Conservation (phyloP, 352 stramenopile species). For the Pythium folliculosum region DNA sequence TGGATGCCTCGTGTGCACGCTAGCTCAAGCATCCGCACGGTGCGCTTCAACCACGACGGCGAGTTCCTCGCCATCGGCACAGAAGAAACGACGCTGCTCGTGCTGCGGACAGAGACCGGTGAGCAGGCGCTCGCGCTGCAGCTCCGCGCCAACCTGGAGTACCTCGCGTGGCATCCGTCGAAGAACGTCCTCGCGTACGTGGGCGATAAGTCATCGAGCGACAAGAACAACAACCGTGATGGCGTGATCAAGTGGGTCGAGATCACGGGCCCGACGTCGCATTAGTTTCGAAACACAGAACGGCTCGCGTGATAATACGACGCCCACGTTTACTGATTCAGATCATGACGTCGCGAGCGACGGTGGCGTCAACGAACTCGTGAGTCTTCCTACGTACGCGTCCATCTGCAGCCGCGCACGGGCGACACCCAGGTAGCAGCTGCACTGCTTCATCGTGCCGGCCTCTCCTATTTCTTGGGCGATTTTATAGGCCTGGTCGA, state of each 20-base stretch:
- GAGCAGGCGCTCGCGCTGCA: conserved; percentile 59
- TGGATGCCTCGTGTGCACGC: background rate
- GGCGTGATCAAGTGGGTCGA: conserved; percentile 86
- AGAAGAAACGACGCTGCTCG: conserved; percentile 70
- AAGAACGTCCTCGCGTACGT: conserved; percentile 86
- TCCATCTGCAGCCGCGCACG: conserved; percentile 69
- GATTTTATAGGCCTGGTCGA: conserved; percentile 80
- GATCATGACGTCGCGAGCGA: background rate
- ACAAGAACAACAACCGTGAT: conserved; percentile 82
- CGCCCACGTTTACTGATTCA: no score
- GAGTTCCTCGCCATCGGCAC: conserved; percentile 75
- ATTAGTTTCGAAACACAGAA: no score
- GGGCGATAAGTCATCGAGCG: conserved; percentile 70
- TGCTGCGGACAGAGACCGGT: conserved; percentile 65
- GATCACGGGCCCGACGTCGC: conserved; percentile 39
- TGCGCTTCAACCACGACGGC: conserved; percentile 79
- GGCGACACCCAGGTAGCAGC: conserved; percentile 80
- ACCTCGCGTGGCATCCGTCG: conserved; percentile 79
- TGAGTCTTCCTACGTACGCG: conserved; percentile 54
- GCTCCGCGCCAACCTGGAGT: conserved; percentile 73
- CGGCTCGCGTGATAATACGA: no score
- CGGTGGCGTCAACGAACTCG: conserved; percentile 20
- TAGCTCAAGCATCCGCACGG: conserved; percentile 77
- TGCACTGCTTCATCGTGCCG: conserved; percentile 75
- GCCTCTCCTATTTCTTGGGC: conserved; percentile 65